Evolutionary conservation across 345 rosid genomes (phyloP).

Genomic region (Brassica carinata): DNA sequence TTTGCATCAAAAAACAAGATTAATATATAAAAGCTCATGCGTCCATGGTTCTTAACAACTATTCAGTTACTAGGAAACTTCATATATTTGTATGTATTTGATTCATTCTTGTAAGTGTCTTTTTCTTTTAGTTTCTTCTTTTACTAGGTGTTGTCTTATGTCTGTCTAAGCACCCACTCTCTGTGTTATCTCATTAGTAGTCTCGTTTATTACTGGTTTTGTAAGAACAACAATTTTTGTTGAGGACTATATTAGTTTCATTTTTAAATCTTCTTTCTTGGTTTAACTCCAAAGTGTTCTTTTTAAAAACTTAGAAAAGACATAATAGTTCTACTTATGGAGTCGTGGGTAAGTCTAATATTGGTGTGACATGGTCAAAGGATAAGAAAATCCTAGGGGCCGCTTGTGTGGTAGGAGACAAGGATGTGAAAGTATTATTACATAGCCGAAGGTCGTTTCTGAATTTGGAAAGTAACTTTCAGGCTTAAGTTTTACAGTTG

Average conservation of each 20-base stretch:
- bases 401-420: background rate
- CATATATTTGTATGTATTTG: slow-evolving; percentile 38
- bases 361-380: background rate
- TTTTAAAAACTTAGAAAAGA: background rate
- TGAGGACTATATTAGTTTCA: background rate
- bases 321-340: background rate
- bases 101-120: background rate
- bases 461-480: background rate
- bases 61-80: slow-evolving; percentile 25
- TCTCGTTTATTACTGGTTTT: background rate
- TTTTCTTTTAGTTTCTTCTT: background rate
- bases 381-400: background rate
- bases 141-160: background rate
- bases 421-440: background rate
- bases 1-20: background rate
- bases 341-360: background rate
- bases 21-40: background rate
- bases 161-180: background rate
- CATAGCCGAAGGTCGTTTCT: background rate
- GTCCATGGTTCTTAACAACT: slow-evolving; percentile 14
- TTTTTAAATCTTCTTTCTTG: background rate
- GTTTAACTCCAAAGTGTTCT: background rate
- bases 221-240: background rate
- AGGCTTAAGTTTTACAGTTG: background rate
- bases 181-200: background rate